phyloP scores from a whole-genome alignment of 2,329 filamentous ascomycete genomes.

The Aspergillus phoenicis region DNA sequence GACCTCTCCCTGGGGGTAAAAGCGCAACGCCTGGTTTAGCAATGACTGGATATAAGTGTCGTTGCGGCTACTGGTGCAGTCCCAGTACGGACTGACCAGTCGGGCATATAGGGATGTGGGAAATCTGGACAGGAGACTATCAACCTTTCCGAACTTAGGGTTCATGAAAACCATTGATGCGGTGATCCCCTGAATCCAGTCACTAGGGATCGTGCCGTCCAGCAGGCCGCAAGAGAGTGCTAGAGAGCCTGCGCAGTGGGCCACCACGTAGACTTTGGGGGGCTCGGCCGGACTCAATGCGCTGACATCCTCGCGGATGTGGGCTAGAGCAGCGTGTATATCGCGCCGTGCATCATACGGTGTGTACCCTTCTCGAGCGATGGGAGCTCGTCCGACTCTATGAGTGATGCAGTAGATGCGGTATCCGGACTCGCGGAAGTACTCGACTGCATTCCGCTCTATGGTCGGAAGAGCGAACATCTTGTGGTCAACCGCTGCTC shows the following conservation, averaged over 20 bases:
- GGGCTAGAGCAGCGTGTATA: slow-evolving; percentile 18
- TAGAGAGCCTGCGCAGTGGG: slow-evolving; percentile 23
- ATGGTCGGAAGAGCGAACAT: slow-evolving; percentile 7
- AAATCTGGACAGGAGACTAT: neutral
- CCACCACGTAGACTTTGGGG: slow-evolving; percentile 21
- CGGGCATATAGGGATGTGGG: neutral
- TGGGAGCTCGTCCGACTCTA: neutral
- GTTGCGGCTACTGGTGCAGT: slow-evolving; percentile 7
- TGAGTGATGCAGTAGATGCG: slow-evolving; percentile 6
- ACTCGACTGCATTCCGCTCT: slow-evolving; percentile 1
- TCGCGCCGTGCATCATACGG: slow-evolving; percentile 4
- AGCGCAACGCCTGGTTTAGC: slow-evolving; percentile 4
- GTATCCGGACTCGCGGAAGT: slow-evolving; percentile 3
- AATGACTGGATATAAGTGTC: neutral
- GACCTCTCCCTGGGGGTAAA: neutral
- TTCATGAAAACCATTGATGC: slow-evolving; percentile 25
- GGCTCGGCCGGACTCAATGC: slow-evolving; percentile 4
- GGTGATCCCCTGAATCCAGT: slow-evolving; percentile 18
- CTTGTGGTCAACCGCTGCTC: slow-evolving; percentile 7
- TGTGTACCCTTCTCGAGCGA: slow-evolving; percentile 8
- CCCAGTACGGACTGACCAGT: slow-evolving; percentile 3
- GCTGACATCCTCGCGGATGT: slow-evolving; percentile 10
- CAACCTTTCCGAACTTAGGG: slow-evolving; percentile 8
- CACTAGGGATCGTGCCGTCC: slow-evolving; percentile 22
- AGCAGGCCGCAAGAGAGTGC: slow-evolving; percentile 23